phyloP scores from a whole-genome alignment of 2,329 filamentous ascomycete genomes.

The Neonectria faginata region DNA sequence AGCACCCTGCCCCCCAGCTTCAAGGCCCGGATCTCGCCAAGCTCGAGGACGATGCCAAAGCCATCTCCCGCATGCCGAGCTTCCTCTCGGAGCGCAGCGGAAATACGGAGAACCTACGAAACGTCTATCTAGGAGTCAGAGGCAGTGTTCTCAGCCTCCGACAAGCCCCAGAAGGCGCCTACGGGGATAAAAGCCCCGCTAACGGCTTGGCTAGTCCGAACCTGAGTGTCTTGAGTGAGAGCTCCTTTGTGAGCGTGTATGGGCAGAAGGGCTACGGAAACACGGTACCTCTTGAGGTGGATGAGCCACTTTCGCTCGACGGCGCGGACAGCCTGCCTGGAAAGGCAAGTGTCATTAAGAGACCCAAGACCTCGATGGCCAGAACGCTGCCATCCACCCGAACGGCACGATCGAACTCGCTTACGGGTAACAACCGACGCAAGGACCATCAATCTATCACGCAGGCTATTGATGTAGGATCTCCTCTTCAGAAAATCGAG shows the following conservation, averaged over 20 bases:
- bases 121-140: constrained; percentile 65
- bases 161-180: constrained; percentile 56
- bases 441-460: constrained; percentile 60
- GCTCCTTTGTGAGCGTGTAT: constrained; percentile 75
- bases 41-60: constrained; percentile 50
- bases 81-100: constrained; percentile 71
- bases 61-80: constrained; percentile 70
- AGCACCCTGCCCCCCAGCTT: constrained; percentile 37
- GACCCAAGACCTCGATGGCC: constrained; percentile 40
- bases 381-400: constrained; percentile 28
- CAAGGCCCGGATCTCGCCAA: constrained; percentile 33
- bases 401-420: constrained; percentile 47
- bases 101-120: constrained; percentile 70
- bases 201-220: constrained; percentile 66
- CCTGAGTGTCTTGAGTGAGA: constrained; percentile 74
- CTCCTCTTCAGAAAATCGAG: constrained; percentile 65
- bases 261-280: constrained; percentile 56
- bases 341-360: constrained; percentile 34
- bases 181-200: constrained; percentile 38
- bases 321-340: constrained; percentile 38
- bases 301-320: constrained; percentile 49
- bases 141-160: constrained; percentile 64
- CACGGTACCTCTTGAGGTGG: constrained; percentile 43
- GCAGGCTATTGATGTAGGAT: constrained; percentile 58
- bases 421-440: constrained; percentile 46